Percentiles rank a stretch among this genome's conserved stretches.
phyloP scores from a whole-genome alignment of 768 basidiomycete genomes.

The Boletus sp. region DNA sequence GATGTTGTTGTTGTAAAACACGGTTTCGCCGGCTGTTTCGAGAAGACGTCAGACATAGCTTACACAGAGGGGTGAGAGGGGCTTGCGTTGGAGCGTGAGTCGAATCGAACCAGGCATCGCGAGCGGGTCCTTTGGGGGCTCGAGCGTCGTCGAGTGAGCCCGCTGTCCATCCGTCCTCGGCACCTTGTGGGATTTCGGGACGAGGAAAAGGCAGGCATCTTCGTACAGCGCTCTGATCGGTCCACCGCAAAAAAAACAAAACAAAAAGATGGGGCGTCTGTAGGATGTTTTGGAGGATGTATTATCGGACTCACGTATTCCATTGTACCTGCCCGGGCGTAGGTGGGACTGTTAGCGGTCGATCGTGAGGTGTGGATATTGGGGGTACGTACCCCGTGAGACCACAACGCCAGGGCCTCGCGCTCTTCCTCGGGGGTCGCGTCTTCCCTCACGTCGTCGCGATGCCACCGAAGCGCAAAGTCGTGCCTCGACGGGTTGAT shows the following conservation, averaged over 20 bases:
- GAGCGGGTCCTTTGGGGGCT: conserved; percentile 55
- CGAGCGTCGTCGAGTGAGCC: conserved; percentile 46
- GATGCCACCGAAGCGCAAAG: too few species aligned
- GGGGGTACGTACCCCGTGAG: conserved; percentile 49
- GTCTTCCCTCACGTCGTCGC: too few species aligned
- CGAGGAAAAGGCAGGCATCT: conserved; percentile 68
- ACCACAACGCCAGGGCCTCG: too few species aligned
- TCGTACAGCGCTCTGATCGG: conserved; percentile 57
- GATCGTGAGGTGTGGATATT: background rate
- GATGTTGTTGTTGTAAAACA: conserved; percentile 80
- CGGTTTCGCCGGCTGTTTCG: conserved; percentile 62
- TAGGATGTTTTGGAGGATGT: background rate
- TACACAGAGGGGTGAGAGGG: background rate
- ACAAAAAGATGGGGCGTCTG: background rate
- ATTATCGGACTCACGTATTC: conserved; percentile 59
- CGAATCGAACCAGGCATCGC: conserved; percentile 69
- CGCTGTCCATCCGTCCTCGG: conserved; percentile 61
- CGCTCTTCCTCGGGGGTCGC: too few species aligned
- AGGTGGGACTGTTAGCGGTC: background rate
- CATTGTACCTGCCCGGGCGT: conserved; percentile 76
- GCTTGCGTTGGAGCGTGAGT: conserved; percentile 54
- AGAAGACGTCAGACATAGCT: background rate
- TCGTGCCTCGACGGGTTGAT: too few species aligned
- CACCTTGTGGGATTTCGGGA: conserved; percentile 63
- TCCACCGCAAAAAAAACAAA: too few species aligned